A percentile compares a stretch with the other conserved stretches of the same genome.
Evolutionary conservation across 2,329 filamentous ascomycete species (phyloP).

Genomic region (Acarospora socialis): DNA sequence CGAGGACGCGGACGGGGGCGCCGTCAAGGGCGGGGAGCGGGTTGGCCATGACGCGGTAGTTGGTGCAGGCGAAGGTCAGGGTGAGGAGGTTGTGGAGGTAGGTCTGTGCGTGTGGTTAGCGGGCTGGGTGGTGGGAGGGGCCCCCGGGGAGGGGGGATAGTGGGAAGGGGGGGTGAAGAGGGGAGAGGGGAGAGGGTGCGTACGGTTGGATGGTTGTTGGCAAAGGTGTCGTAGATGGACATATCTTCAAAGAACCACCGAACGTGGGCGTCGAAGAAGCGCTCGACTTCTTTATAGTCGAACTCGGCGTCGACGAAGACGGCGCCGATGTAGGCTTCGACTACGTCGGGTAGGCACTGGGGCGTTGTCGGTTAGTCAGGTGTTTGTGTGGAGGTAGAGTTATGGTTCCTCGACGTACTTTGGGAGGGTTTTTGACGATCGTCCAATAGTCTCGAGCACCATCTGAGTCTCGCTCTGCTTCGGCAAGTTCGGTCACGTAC

Average conservation of each 20-base stretch:
- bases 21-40: slow-evolving; percentile 32
- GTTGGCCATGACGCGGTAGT: slow-evolving; percentile 36
- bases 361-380: background rate
- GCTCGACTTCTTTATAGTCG: slow-evolving; percentile 55
- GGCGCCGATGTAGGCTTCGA: slow-evolving; percentile 81
- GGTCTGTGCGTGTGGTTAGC: slow-evolving; percentile 31
- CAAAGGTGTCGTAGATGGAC: slow-evolving; percentile 72
- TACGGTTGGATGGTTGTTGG: slow-evolving; percentile 66
- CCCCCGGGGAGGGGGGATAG: no score
- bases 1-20: slow-evolving; percentile 40
- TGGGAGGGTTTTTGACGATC: slow-evolving; percentile 48
- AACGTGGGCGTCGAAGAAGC: slow-evolving; percentile 65
- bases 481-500: slow-evolving; percentile 45
- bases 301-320: slow-evolving; percentile 83
- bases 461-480: slow-evolving; percentile 34
- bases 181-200: slow-evolving; percentile 9
- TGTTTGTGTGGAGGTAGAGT: slow-evolving; percentile 7
- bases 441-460: slow-evolving; percentile 57
- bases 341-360: slow-evolving; percentile 60
- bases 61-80: slow-evolving; percentile 49
- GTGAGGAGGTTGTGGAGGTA: slow-evolving; percentile 51
- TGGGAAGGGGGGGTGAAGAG: background rate
- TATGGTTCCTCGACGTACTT: slow-evolving; percentile 25
- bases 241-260: slow-evolving; percentile 74
- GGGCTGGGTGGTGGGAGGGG: background rate